phyloP scores from a whole-genome alignment of 164 flowering plant genomes.

The Vitis labrusca region DNA sequence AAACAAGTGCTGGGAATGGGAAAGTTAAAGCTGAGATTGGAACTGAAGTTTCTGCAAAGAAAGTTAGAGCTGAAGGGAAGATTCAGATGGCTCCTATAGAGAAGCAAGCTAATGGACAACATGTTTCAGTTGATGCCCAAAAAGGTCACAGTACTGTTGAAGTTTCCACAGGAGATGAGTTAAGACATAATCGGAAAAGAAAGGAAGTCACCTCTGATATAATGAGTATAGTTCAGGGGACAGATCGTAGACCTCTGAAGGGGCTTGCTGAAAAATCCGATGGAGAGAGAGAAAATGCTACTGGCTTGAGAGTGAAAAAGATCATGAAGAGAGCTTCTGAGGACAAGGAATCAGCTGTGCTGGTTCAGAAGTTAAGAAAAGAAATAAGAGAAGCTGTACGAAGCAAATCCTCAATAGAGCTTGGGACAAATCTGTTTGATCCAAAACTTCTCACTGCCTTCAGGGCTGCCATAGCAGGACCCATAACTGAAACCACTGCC shows the following conservation, averaged over 20 bases:
- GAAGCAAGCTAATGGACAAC: constrained; percentile 24
- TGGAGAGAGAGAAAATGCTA: constrained; percentile 40
- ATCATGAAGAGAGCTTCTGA: constrained; percentile 72
- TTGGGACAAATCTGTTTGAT: constrained; percentile 57
- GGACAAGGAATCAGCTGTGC: constrained; percentile 56
- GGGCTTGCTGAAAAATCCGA: constrained; percentile 25
- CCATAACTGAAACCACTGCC: constrained; percentile 38
- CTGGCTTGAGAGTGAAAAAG: constrained; percentile 86
- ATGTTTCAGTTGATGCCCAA: constrained; percentile 20
- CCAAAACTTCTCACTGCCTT: constrained; percentile 91
- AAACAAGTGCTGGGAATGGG: constrained; percentile 20
- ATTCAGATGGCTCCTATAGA: constrained; percentile 13
- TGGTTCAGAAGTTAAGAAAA: constrained; percentile 69
- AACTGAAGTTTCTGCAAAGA: constrained; percentile 40
- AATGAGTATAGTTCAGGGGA: constrained; percentile 63
- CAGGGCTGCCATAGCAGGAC: constrained; percentile 70
- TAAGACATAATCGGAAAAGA: constrained; percentile 20
- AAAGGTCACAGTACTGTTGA: constrained; percentile 10
- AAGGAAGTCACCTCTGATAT: constrained; percentile 42
- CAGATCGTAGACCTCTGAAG: constrained; percentile 28
- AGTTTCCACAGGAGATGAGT: constrained; percentile 21
- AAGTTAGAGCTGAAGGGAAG: constrained; percentile 33
- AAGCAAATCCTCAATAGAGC: constrained; percentile 52
- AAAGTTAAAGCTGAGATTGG: constrained; percentile 26
- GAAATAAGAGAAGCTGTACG: constrained; percentile 86